Evolutionary conservation across 805 yeast species (phyloP), one percentile per base, ranked within the genome.

Genomic region (Grigorovia jiainica): DNA sequence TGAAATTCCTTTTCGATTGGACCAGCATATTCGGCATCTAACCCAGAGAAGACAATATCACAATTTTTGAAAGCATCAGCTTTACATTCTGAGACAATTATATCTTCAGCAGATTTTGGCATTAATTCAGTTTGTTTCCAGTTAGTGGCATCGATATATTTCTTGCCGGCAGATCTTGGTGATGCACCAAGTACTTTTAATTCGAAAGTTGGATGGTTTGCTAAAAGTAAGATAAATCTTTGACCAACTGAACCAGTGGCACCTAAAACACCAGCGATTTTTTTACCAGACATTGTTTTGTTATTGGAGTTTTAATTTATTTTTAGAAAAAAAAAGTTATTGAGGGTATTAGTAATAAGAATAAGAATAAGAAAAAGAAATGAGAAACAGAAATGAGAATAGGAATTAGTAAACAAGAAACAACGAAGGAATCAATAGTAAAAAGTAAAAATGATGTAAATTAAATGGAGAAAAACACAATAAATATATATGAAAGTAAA

Each of bases 191-290:
- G 69, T 7, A 78, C 92, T 43, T 75, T 72, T 36, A 92, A 66
- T 62, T 87, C 87, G 55, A 92, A 87, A 46, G 86, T 86, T 20
- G 97, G 97, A 61, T 92, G 97, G 47, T 83, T 68, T 2, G 87
- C 75, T 48, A 92, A 71, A 38, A 92, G 70, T 38, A 90, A 70
- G 47, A 92, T 89, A 61, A 92, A 92, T 53, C 97, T 76, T 66
- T 92, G 98, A 43, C 98, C 98, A 31, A 92, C 98, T 34, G 95
- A 80, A 41, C 98, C 98, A 10, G 98, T 90, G 51, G 97, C 97
- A 39, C 98, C 98, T 47, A 90, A 72, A 53, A 92, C 97, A 70
- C 98, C 98, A 51, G 73, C 75, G 43, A 66, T 58, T 58, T 67
- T 70, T 43, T 53, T 57, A 21, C 46, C 47, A 43, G 48, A 60